Evolutionary conservation across 75 land plant species (phyloP), one percentile per base, ranked within the genome.

Genomic region (Sequoia sempervirens): DNA sequence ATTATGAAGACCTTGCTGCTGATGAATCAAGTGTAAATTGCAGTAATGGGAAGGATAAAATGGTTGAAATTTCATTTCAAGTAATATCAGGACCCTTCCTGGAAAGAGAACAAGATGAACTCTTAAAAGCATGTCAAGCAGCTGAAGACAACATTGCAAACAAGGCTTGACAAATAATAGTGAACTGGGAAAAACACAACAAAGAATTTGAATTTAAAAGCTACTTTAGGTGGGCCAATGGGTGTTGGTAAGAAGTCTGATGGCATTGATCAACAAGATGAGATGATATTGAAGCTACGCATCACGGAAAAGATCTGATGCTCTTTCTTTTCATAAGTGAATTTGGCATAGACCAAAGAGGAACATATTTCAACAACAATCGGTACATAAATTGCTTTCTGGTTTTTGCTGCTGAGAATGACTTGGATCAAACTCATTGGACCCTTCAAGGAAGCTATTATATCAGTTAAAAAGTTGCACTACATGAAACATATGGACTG

Each of bases 401-500:
- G 9, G 89, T 86, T 36, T 79, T 88, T 37, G 85, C 88, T 45
- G 90, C 92, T 36, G 90, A 91, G 66, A 46, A 81, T 30, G 96
- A 96, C 80, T 46, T 91, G 56, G 95, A 96, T 52, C 93, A 93
- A 93, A 94, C 96, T 4, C 52, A 88, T 2, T 96, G 96, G 96
- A 81, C 93, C 1, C 87, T 96, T 40, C 89, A 84, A 69, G 98
- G 98, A 47, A 94, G 94, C 82, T 96, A 94, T 73, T 94, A 94
- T 41, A 69, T 86, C 50, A 90, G 96, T 74, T 76, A 90, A 15
- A 78, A 75, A 26, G 45, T 85, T 40, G 94, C 88, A 13, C 23
- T 85, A 30, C 90, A 94, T 64, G 97, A 95, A 84, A 83, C 78
- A 46, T 96, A 95, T 85, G 97, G 94, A 1, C n/a, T 93, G 5